Base-by-base conservation (phyloP, 1,284 basidiomycete genomes). In the Ceratorhiza oryzae-sativae region DNA sequence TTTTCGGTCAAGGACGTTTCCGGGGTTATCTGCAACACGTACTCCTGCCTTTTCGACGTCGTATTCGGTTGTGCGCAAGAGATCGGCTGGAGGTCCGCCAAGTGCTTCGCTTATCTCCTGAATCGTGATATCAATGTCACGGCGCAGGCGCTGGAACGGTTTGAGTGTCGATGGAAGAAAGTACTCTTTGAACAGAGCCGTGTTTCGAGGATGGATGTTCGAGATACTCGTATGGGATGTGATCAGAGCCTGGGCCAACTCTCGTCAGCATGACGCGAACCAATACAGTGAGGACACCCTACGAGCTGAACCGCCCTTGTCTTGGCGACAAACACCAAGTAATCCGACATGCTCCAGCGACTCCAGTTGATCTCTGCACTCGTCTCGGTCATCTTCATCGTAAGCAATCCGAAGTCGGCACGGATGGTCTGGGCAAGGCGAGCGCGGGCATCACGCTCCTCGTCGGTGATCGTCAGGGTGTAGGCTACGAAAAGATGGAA, bases 361-460 rank as follows among this genome's bases (percentile, higher is more conserved):
- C 79, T 79, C 62, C 75, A 81, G 73, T 79, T 79, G 70, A 81
- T 76, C 67, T 81, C 80, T 32, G 79, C 65, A 2, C 76, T 73
- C 8, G 79, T 79, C 53, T 77, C 77, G 2, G 75, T 76, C 42
- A 81, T 73, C 71, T 80, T 78, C 72, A 76, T 76, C 13, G 76
- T 75, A 18, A 81, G 73, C 13, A 77, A 76, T 41, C 77, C 76
- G 65, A 79, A 79, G 68, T 81, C 80, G 27, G 77, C 77, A 13
- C 80, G 75, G 46, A 82, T 79, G 6, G 77, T 77, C 56, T 77
- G 75, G n/a, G 73, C 75, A 9, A 82, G 74, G 4, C 76, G 76
- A 23, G 81, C 79, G 30, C 81, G 73, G 0, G 77, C 75, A 4
- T 71, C 73, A 32, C 74, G 75, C 73, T 81, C 80, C 32, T 81